phyloP scores from a whole-genome alignment of 73 alveolate genomes.

The Paramecium octaurelia region DNA sequence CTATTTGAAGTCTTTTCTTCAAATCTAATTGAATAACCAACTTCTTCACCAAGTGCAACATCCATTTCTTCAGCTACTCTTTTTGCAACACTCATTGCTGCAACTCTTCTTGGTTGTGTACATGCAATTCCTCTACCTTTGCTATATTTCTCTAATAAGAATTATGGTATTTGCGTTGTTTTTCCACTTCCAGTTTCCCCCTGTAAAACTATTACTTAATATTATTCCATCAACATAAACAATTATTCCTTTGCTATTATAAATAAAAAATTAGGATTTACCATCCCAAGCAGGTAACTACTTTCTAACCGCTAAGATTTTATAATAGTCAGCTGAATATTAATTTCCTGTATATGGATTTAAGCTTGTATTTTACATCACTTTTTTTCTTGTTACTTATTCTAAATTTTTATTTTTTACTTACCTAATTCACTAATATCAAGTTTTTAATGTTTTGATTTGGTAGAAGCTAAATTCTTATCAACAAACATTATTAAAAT shows the following conservation, averaged over 20 bases:
- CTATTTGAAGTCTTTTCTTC: conserved; percentile 93
- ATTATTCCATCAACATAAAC: conserved; percentile 76
- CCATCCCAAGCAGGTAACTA: conserved; percentile 94
- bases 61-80: conserved; percentile 97
- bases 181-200: conserved; percentile 99
- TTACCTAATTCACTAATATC: neutral
- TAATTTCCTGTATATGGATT: conserved; percentile 64
- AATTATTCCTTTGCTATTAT: conserved; percentile 80
- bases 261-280: neutral
- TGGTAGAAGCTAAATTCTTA: neutral
- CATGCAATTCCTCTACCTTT: conserved; percentile 84
- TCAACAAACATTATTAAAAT: conserved; percentile 1
- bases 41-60: conserved; percentile 98
- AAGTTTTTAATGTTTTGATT: neutral
- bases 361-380: neutral
- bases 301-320: conserved; percentile 82
- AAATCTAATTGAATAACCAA: conserved; percentile 99
- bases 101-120: conserved; percentile 99
- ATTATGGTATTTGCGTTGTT: conserved; percentile 98
- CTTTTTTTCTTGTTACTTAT: neutral
- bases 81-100: conserved; percentile 96
- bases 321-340: conserved; percentile 72
- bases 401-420: neutral
- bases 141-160: conserved; percentile 72
- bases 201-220: conserved; percentile 89